phyloP scores from a whole-genome alignment of 2,329 filamentous ascomycete species.

The Paraphoma sp. region DNA sequence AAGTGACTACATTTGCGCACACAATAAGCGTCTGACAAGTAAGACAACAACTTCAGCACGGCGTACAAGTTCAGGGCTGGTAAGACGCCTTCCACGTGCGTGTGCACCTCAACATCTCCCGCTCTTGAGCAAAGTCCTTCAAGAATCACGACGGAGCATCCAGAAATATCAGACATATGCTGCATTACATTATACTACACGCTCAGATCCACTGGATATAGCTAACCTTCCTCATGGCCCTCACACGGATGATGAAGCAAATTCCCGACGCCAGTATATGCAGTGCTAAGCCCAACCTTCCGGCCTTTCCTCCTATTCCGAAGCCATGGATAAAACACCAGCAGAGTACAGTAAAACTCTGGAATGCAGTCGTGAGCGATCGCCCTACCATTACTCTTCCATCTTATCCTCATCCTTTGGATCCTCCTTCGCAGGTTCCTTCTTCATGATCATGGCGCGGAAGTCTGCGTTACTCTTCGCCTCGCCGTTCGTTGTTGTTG shows the following conservation, averaged over 20 bases:
- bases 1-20: no score
- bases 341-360: conserved; percentile 10
- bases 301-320: background rate
- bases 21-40: no score
- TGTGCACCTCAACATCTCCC: background rate
- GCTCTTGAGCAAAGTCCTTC: background rate
- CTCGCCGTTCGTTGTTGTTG: conserved; percentile 20
- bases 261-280: background rate
- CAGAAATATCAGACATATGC: background rate
- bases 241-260: background rate
- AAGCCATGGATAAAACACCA: conserved; percentile 13
- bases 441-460: conserved; percentile 59
- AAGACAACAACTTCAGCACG: no score
- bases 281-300: background rate
- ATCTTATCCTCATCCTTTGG: conserved; percentile 28
- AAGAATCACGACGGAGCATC: background rate
- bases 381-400: conserved; percentile 30
- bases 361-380: conserved; percentile 17
- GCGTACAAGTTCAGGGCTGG: no score
- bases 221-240: background rate
- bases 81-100: background rate
- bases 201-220: background rate
- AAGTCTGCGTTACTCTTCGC: conserved; percentile 66
- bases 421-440: conserved; percentile 30
- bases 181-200: background rate